Base-by-base conservation (phyloP, 164 flowering plant genomes). In the Magnolia changhungtana region DNA sequence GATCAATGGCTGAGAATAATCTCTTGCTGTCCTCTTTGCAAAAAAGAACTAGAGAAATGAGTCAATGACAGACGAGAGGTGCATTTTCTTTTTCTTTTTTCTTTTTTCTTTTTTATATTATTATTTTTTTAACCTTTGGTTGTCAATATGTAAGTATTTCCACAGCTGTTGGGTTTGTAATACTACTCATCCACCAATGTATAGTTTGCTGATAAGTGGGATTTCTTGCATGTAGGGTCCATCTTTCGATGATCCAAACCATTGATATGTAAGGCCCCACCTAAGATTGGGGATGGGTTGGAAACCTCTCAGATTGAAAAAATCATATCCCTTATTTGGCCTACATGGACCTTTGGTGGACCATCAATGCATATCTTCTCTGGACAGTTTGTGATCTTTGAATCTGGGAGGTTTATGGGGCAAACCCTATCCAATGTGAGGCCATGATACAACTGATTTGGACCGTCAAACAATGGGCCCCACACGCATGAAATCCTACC, bases 1-100 rank as follows among this genome's bases (percentile, higher is more conserved):
- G 98, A 96, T 81, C 97, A 96, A 59, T 96, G 99, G 99, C 96
- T 96, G 77, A 82, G 83, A 78, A 96, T 96, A 7, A 85, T 90
- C 72, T 89, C 98, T 55, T 93, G 91, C 69, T 96, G 99, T 75
- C 99, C 99, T 73, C 94, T 96, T 19, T 96, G 98, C 77, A 93
- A 96, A 83, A 90, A 91, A 81, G 88, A 86, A 75, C 79, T 91
- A 8, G 85, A 91, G 72, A 83, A 79, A 76, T n/a, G n/a, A n/a
- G n/a, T n/a, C n/a, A n/a, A n/a, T 84, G 76, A 82, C 45, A 55
- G 61, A 16, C 37, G 51, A 18, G 64, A 61, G 63, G 45, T 16
- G 8, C 51, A 14, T 13, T 68, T 31, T 68, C 16, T 16, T 55
- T 55, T 14, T 52, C 16, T 14, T 11, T 55, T 55, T 55, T 13